Evolutionary conservation across 352 stramenopile genomes (phyloP).

Genomic region (Phytophthora quininea): DNA sequence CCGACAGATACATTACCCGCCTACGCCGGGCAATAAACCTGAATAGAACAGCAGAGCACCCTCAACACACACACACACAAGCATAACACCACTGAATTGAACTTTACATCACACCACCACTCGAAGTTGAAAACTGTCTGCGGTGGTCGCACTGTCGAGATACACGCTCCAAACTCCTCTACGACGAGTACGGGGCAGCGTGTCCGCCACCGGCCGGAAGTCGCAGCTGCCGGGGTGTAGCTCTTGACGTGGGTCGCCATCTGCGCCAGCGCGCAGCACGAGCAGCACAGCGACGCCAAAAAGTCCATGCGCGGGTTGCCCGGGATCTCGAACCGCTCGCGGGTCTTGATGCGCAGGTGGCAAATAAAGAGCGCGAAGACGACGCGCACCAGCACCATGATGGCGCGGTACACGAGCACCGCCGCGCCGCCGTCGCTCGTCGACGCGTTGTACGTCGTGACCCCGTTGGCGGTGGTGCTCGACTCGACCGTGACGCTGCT

Average conservation of each 20-base stretch:
- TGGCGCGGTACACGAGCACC: constrained; percentile 25
- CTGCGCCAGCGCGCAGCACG: constrained; percentile 42
- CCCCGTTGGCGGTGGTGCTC: constrained; percentile 27
- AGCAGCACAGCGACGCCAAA: constrained; percentile 36
- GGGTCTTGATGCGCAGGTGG: constrained; percentile 20
- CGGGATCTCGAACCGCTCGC: constrained; percentile 16
- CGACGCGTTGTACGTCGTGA: constrained; percentile 2
- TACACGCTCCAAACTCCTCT: too few relatives aligned
- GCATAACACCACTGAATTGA: too few relatives aligned
- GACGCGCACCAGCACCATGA: constrained; percentile 18
- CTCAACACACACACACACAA: too few relatives aligned
- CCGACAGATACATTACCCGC: too few relatives aligned
- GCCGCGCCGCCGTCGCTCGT: too few relatives aligned
- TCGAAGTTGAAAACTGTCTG: too few relatives aligned
- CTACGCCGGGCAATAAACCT: too few relatives aligned
- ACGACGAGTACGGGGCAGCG: constrained; percentile 14
- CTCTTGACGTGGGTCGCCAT: constrained; percentile 51
- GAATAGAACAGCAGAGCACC: too few relatives aligned
- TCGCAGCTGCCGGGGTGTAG: constrained; percentile 47
- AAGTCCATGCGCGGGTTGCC: constrained; percentile 32
- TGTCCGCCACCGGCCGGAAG: constrained; percentile 29
- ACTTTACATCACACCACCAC: too few relatives aligned
- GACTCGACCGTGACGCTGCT: constrained; percentile 26
- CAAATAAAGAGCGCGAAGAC: constrained; percentile 38
- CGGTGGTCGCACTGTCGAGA: too few relatives aligned